Evolutionary conservation across 495 filamentous ascomycete species (phyloP).

Genomic region (Hypoxylon rickii): DNA sequence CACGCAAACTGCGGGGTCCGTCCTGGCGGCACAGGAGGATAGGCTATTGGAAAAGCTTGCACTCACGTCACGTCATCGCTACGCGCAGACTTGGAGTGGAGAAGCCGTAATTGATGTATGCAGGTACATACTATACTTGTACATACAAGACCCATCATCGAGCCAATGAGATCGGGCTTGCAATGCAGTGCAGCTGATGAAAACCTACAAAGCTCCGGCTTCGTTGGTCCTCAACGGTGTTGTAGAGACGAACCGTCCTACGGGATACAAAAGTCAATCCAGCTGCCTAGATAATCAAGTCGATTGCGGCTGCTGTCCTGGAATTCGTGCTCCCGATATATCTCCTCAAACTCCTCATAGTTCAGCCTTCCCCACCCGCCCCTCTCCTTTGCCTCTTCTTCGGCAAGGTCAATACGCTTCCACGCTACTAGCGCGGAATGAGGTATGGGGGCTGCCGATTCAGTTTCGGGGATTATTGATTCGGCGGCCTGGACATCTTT

Average conservation of each 20-base stretch:
- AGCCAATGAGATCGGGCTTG: too few species aligned
- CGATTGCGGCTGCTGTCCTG: slow-evolving; percentile 57
- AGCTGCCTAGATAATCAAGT: slow-evolving; percentile 77
- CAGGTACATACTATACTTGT: too few species aligned
- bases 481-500: neutral
- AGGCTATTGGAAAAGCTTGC: too few species aligned
- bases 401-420: slow-evolving; percentile 63
- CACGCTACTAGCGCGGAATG: slow-evolving; percentile 50
- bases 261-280: slow-evolving; percentile 79
- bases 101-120: too few species aligned
- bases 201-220: too few species aligned
- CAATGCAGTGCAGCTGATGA: slow-evolving; percentile 4
- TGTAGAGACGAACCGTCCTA: slow-evolving; percentile 36
- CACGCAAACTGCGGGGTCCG: too few species aligned
- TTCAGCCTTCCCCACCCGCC: slow-evolving; percentile 74
- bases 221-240: too few species aligned
- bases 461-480: slow-evolving; percentile 5
- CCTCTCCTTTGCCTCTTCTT: slow-evolving; percentile 66
- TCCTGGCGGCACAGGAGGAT: too few species aligned
- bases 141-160: too few species aligned
- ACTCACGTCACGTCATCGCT: neutral
- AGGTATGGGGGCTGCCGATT: slow-evolving; percentile 24
- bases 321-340: slow-evolving; percentile 62
- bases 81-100: neutral
- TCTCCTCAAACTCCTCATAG: slow-evolving; percentile 72